A percentile compares a stretch with the other conserved stretches of the same genome.
phyloP scores from a whole-genome alignment of 192 early-diverging fungal genomes.

The Umbelopsis sp. region DNA sequence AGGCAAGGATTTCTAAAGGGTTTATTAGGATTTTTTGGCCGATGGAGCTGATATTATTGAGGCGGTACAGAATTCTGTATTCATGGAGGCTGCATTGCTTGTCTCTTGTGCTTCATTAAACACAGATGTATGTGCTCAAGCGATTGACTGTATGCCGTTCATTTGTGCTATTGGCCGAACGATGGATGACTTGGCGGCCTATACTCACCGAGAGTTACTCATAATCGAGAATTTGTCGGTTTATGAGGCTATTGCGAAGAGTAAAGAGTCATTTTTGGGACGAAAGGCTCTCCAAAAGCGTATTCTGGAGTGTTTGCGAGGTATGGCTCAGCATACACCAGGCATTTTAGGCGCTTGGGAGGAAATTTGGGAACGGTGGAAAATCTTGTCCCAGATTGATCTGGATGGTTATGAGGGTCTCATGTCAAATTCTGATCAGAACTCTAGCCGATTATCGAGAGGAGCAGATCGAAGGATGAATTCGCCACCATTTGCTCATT shows the following conservation, averaged over 20 bases:
- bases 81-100: constrained; percentile 74
- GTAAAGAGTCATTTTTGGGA: constrained; percentile 33
- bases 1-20: not conserved
- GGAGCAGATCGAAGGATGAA: not conserved
- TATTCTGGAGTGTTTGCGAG: constrained; percentile 63
- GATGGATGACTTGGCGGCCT: constrained; percentile 57
- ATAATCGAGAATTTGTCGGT: constrained; percentile 63
- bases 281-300: constrained; percentile 75
- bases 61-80: constrained; percentile 61
- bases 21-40: constrained; percentile 40
- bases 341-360: constrained; percentile 82
- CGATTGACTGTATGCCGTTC: constrained; percentile 61
- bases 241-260: constrained; percentile 59
- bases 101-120: constrained; percentile 70
- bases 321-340: constrained; percentile 61
- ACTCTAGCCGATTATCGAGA: not conserved
- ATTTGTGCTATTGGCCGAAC: constrained; percentile 69
- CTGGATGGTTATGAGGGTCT: not conserved
- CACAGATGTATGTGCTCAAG: constrained; percentile 57
- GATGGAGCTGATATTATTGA: constrained; percentile 61
- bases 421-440: not conserved
- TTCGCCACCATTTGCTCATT: not conserved
- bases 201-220: constrained; percentile 44
- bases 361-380: constrained; percentile 77
- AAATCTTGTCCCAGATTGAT: constrained; percentile 43